Conservation (phyloP, 1,284 basidiomycete species). For the Cryptococcus sp. region DNA sequence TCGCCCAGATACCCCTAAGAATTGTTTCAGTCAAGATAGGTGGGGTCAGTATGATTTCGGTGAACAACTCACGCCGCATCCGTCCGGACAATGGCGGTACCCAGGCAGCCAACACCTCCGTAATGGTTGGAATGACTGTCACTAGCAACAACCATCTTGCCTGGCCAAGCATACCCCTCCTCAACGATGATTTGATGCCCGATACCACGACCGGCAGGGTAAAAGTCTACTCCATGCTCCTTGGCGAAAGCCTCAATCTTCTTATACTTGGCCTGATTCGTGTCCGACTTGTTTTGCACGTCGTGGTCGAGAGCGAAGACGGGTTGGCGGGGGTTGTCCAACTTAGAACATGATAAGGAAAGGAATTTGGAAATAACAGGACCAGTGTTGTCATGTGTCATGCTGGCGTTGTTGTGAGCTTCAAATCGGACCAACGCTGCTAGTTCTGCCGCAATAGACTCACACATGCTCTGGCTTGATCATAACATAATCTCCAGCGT, state of each 20-base stretch:
- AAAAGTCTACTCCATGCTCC: conserved; percentile 86
- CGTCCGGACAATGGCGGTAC: conserved; percentile 92
- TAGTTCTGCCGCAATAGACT: conserved; percentile 20
- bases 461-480: conserved; percentile 91
- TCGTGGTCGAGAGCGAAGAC: conserved; percentile 99
- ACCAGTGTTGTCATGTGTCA: conserved; percentile 98
- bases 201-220: conserved; percentile 96
- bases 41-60: too few relatives aligned
- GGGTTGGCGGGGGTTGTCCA: conserved; percentile 72
- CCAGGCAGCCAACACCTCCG: conserved; percentile 94
- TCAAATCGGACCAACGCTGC: too few relatives aligned
- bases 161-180: conserved; percentile 93
- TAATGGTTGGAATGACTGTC: conserved; percentile 98
- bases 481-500: conserved; percentile 98
- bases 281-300: conserved; percentile 93
- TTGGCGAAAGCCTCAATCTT: conserved; percentile 91
- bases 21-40: not conserved
- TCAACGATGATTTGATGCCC: conserved; percentile 94
- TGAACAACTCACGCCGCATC: conserved; percentile 49
- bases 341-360: conserved; percentile 86
- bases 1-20: conserved; percentile 85
- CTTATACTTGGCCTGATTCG: conserved; percentile 91
- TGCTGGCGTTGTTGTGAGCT: conserved; percentile 48
- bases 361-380: conserved; percentile 97
- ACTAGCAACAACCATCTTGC: conserved; percentile 89